Conservation (phyloP, 2,329 filamentous ascomycete genomes). For the Zasmidium cellare region DNA sequence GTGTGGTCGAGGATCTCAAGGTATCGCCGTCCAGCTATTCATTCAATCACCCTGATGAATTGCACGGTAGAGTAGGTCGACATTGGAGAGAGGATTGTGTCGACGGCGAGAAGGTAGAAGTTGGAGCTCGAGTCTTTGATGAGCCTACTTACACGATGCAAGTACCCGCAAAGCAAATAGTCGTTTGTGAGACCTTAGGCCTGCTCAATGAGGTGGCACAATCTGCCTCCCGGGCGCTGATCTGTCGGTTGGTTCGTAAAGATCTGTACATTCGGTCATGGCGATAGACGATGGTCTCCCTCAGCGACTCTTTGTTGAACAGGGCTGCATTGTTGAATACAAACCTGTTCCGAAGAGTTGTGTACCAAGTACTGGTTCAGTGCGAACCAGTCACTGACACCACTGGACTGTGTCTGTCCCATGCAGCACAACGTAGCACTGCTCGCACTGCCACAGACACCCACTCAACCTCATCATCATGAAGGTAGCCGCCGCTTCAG, state of each 20-base stretch:
- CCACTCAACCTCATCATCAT: neutral
- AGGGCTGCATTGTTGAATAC: neutral
- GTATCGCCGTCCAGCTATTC: too few species aligned
- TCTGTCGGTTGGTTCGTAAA: neutral
- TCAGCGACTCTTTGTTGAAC: too few species aligned
- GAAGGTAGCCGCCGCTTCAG: conserved; percentile 13
- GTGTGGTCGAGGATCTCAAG: too few species aligned
- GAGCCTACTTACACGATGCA: neutral
- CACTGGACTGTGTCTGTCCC: neutral
- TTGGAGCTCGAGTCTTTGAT: too few species aligned
- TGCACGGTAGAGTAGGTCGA: too few species aligned
- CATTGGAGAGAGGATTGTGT: too few species aligned
- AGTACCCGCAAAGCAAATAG: conserved; percentile 5
- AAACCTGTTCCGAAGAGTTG: too few species aligned
- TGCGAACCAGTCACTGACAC: neutral
- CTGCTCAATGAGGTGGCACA: neutral
- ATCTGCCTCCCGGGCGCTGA: neutral
- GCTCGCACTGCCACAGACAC: neutral
- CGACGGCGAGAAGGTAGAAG: too few species aligned
- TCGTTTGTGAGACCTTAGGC: neutral
- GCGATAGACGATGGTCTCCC: too few species aligned
- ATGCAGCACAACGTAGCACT: neutral
- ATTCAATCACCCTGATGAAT: too few species aligned
- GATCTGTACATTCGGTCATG: too few species aligned
- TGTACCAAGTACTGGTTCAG: neutral